Percentiles rank a stretch among this genome's conserved stretches.
phyloP scores from a whole-genome alignment of 1,284 basidiomycete species.

The Xerocomus alliaceus region DNA sequence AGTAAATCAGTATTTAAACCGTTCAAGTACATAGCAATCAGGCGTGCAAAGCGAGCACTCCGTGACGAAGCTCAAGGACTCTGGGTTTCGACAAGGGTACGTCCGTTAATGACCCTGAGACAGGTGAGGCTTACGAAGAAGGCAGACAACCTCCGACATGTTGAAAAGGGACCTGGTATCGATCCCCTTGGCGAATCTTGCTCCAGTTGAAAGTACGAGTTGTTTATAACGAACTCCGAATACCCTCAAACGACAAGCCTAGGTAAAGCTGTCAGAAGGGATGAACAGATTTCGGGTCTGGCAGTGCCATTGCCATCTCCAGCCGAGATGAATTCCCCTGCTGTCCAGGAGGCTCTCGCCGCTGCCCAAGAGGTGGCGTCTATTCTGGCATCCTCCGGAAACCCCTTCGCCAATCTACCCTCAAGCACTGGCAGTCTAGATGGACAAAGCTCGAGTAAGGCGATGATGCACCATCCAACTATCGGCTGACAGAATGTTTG shows the following conservation, averaged over 20 bases:
- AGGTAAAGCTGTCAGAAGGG: constrained; percentile 1
- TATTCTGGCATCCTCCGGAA: background rate
- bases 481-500: background rate
- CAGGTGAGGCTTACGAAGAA: background rate
- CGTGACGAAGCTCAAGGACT: background rate
- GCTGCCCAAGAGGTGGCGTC: background rate
- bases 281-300: background rate
- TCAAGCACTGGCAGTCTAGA: background rate
- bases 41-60: constrained; percentile 7
- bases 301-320: background rate
- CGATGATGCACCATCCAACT: too few species aligned
- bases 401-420: background rate
- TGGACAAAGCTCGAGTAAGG: constrained; percentile 8
- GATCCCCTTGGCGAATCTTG: background rate
- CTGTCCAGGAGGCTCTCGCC: background rate
- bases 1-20: constrained; percentile 2
- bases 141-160: constrained; percentile 19
- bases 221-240: background rate
- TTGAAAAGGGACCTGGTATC: constrained; percentile 17
- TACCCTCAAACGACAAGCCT: background rate
- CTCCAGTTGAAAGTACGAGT: constrained; percentile 12
- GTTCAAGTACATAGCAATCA: background rate
- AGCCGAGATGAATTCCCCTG: constrained; percentile 1
- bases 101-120: background rate
- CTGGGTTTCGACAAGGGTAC: constrained; percentile 12